Evolutionary conservation across 106 monocot species (phyloP), one percentile per base, ranked within the genome.

Genomic region (Alisma plantagoaquatica): DNA sequence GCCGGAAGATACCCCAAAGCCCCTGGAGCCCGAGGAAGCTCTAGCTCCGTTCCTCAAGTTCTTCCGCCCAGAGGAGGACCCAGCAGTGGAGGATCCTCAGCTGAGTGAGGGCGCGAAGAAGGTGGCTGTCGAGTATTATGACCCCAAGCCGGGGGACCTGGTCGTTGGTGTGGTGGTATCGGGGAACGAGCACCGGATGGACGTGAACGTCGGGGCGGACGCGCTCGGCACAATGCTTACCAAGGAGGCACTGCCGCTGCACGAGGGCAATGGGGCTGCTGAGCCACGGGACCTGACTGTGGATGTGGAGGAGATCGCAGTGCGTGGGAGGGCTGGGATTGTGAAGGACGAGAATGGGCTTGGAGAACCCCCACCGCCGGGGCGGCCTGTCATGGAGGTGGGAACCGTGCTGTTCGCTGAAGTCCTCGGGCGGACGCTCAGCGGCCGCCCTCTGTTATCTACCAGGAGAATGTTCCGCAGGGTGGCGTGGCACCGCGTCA

Each of bases 401-500:
- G 87, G 87, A 35, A 80, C 93, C 3, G 60, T 93, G 16, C 33
- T 93, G 29, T 93, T 80, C 33, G 76, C 83, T 0, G 93, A 87
- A 80, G 87, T 87, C 0, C 64, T 93, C 7, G 93, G 93, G 29
- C 70, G 87, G 44, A 93, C 93, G 5, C 71, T 87, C 45, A 74
- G 93, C 27, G 93, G 87, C 29, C 67, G 93, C 42, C 93, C 93
- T 27, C 51, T 93, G 65, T 49, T 93, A 55, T 93, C 93, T 9
- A 59, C 72, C 16, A 68, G 93, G 61, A 77, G 83, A 61, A 60
- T 93, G 71, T 87, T 83, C 47, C 62, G 83, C 46, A 55, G 87
- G 31, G 75, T 87, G 28, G 87, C 87, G 2, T 93, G 87, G 93
- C 83, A 77, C 51, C 87, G 87, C 43, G 80, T 83, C 74, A 93